Base-by-base conservation (phyloP, 495 filamentous ascomycete species). In the Amphirosellinia nigrospora region DNA sequence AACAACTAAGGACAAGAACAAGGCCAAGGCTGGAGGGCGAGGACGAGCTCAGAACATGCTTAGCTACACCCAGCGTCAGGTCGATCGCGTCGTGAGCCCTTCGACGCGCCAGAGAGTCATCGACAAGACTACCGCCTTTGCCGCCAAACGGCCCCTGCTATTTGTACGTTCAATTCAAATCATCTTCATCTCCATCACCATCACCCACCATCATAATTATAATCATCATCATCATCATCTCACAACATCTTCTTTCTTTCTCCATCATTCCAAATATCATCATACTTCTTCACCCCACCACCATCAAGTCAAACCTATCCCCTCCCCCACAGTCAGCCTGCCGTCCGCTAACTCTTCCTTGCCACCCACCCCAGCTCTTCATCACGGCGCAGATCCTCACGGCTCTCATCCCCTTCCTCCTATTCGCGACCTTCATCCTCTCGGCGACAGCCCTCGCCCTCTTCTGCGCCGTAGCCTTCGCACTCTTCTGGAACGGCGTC, bases 391-490 rank as follows among this genome's bases (percentile, higher is more conserved):
- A 92, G 71, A 64, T 88, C 36, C 74, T 82, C 66, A 80, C 90
- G 50, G 86, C 86, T 10, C 80, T 85, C 55, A 70, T 91, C 62
- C 90, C 91, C 15, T 39, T 92, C 64, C 75, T 85, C 38, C 78
- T 93, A 50, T 93, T 93, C 82, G 32, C 84, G 64, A 74, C 85
- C 72, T 90, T 91, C 81, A 78, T 82, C 70, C 70, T 86, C 45
- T 84, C 84, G 69, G 82, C 87, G 55, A 73, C 88, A 75, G 70
- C 86, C 73, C 83, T 91, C 78, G 82, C 86, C 32, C 63, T 89
- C 45, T 70, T 87, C 71, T 82, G 80, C 48, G 86, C 86, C 52
- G 64, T 92, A 8, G 64, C 89, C 69, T 90, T 92, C 80, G 85
- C 85, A 9, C 82, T 88, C 62, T 87, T 89, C 78, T 89, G 86